Conservation (phyloP, 1,139 yeast species). For the Keqinozyma sinolaborantium region DNA sequence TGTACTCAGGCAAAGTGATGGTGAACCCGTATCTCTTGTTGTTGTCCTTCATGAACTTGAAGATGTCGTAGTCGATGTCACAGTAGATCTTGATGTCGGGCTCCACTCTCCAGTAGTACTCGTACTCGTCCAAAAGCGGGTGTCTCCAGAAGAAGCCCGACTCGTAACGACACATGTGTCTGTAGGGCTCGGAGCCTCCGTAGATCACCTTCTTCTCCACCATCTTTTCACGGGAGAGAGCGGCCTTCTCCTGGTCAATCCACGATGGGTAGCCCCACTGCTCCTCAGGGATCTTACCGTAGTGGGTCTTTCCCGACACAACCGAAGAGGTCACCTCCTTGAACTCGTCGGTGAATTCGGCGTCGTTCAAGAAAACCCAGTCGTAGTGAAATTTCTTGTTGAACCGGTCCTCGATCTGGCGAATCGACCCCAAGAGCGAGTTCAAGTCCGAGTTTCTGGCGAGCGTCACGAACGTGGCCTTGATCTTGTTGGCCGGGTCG, state of each 20-base stretch:
- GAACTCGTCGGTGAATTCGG: conserved; percentile 38
- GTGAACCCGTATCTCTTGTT: conserved; percentile 75
- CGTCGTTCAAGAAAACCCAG: conserved; percentile 47
- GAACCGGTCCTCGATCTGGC: conserved; percentile 45
- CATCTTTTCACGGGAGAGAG: conserved; percentile 49
- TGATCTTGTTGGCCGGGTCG: conserved; percentile 22
- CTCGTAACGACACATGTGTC: conserved; percentile 91
- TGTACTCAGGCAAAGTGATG: conserved; percentile 79
- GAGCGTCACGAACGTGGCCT: conserved; percentile 45
- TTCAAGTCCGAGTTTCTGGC: conserved; percentile 41
- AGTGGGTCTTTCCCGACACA: conserved; percentile 40
- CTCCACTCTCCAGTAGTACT: conserved; percentile 94
- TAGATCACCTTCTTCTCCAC: conserved; percentile 51
- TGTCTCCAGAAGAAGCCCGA: conserved; percentile 89
- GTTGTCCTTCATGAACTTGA: conserved; percentile 76
- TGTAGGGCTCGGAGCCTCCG: conserved; percentile 59
- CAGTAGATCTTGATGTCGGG: conserved; percentile 78
- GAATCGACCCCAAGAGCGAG: conserved; percentile 34
- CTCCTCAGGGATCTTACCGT: conserved; percentile 41
- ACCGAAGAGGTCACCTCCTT: conserved; percentile 29
- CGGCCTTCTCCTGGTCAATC: conserved; percentile 59
- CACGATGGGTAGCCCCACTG: conserved; percentile 53
- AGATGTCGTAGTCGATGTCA: conserved; percentile 78
- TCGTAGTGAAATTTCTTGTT: conserved; percentile 40
- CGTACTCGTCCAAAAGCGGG: conserved; percentile 64